Base-by-base conservation (phyloP, 306 rosid genomes). In the Inga oerstediana region DNA sequence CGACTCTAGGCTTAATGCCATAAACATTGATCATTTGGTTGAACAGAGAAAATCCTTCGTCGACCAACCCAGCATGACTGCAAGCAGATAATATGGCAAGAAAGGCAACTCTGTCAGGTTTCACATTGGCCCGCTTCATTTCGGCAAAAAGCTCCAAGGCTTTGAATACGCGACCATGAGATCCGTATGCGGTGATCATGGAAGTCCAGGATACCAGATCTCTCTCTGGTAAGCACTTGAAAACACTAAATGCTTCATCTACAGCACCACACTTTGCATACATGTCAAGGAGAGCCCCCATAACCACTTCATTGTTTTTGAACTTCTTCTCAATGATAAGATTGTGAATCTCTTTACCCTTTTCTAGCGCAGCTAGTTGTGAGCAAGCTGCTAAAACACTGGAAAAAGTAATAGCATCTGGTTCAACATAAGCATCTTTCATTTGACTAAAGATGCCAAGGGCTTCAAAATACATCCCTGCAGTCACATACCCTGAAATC, bases 281-380 rank as follows among this genome's bases (percentile, higher is more conserved):
- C 98, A 91, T 92, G 84, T 92, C 96, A 75, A 92, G 93, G 45
- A 94, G 93, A 83, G 97, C 91, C 80, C 96, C 96, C 93, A 92
- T 90, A 74, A 92, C 91, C 48, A 89, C 88, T 84, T 89, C 88
- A 79, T 82, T 89, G 79, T 71, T 80, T 70, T 84, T 88, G 71
- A 92, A 80, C 48, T 88, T 88, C 80, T 72, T 83, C 79, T 86
- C 91, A 54, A 76, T 59, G 30, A 94, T 59, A 75, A 82, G 72
- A 43, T 78, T 84, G 85, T 91, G 98, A 87, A 94, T 86, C 76
- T 92, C 96, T 85, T 87, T 90, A 46, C 97, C 97, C 88, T 90
- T 90, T 54, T 90, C 94, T 54, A 94, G 87, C 30, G 96, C 93
- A 62, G 97, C 91, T 76, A 92, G 82, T 51, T 92, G 92, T 24